Evolutionary conservation across 176 grass and related monocot species (phyloP), one percentile per base, ranked within the genome.

Genomic region (Thalia dealbata): DNA sequence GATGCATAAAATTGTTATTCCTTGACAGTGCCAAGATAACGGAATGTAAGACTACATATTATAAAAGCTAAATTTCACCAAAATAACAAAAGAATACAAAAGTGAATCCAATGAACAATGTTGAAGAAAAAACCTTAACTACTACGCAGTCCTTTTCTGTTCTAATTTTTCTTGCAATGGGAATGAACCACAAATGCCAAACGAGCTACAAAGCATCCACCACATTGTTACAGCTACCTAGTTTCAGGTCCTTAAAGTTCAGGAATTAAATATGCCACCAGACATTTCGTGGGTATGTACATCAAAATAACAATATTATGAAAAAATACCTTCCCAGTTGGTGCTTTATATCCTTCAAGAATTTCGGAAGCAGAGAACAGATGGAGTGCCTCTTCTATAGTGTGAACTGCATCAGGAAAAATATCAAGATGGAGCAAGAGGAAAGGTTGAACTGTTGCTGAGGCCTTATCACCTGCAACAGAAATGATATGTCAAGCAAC

Each of bases 341-440:
- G 74, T 69, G 90, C 81, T 86, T 83, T 88, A 68, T 99, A 99
- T 65, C 90, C 95, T 93, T 99, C 95, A 69, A 99, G 81, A 71
- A 82, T 91, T 82, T 99, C 95, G 1, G 87, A 79, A 69, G 85
- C 46, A 69, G 81, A 88, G 60, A 99, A 99, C 13, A 93, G 69
- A 87, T 44, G 83, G 69, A 99, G 80, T 61, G 95, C 95, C 73
- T 93, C 82, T 13, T 87, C 83, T 32, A 99, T 87, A 10, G 82
- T 88, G 23, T 87, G 83, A 83, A 99, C 80, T 52, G 72, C 50
- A 50, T 93, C 90, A 45, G 90, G 85, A 46, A 93, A 88, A 81
- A 99, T 99, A 72, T 99, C 95, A 73, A 99, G 95, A 81, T 99
- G 95, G 52, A 99, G 85, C 52, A 99, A 83, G 43, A 93, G 81